Conservation (phyloP, 2,329 filamentous ascomycete species). For the Xylariaceae sp. region DNA sequence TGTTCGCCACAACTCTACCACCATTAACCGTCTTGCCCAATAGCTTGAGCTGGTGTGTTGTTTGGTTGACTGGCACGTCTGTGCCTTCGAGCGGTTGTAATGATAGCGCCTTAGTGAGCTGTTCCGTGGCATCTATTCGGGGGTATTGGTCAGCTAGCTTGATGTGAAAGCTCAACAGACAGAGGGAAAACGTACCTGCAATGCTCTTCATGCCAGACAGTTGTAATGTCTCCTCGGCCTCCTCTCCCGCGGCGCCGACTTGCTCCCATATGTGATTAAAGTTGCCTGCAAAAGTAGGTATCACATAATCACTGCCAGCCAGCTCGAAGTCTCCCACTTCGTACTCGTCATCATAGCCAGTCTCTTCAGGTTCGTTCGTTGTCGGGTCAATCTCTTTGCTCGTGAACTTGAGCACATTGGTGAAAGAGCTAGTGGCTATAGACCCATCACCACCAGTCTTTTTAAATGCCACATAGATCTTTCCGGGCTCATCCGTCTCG, state of each 20-base stretch:
- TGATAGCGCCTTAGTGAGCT: constrained; percentile 83
- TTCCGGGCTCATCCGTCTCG: constrained; percentile 83
- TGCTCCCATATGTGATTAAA: constrained; percentile 97
- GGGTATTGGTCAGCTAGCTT: constrained; percentile 16
- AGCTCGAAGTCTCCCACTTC: constrained; percentile 94
- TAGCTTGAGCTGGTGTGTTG: constrained; percentile 92
- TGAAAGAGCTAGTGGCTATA: constrained; percentile 83
- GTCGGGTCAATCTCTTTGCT: constrained; percentile 97
- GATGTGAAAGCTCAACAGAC: neutral
- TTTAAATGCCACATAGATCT: constrained; percentile 94
- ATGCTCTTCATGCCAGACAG: constrained; percentile 90
- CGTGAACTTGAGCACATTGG: constrained; percentile 94
- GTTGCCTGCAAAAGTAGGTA: constrained; percentile 91
- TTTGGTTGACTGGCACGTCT: constrained; percentile 85
- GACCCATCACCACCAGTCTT: constrained; percentile 76
- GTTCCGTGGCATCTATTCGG: constrained; percentile 79
- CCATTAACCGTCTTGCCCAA: constrained; percentile 94
- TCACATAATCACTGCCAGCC: constrained; percentile 88
- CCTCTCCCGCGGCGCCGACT: constrained; percentile 84
- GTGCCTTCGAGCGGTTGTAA: constrained; percentile 94
- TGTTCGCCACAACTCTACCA: constrained; percentile 83
- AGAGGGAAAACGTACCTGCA: constrained; percentile 67
- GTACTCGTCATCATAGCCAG: constrained; percentile 96
- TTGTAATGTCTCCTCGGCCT: constrained; percentile 89
- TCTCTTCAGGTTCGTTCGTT: constrained; percentile 89